Evolutionary conservation across 192 early-diverging fungal genomes (phyloP), one percentile per base, ranked within the genome.

Genomic region (Hyaloraphidium curvatum): DNA sequence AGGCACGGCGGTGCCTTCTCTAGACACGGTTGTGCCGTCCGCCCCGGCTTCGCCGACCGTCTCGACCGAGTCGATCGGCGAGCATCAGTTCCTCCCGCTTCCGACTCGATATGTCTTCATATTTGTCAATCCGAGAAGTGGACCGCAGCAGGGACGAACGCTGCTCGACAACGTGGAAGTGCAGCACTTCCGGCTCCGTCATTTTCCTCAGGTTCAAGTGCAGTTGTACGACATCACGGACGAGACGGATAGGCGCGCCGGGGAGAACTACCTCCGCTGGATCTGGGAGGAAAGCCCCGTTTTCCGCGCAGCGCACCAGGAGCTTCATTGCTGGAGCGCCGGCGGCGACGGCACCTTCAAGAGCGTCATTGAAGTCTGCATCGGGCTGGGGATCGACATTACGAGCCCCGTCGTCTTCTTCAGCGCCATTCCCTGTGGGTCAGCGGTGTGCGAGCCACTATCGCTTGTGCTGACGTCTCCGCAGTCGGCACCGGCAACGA

Each of bases 271-370:
- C 55, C 67, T 84, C 40, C 64, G 67, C 51, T 64, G 69, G 58
- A 59, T 78, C 68, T 71, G 55, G 39, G 59, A 50, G 66, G 65
- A 22, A 66, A 71, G 62, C 60, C 26, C 21, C 28, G 11, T 2
- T n/a, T 59, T 39, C 43, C 58, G 19, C 23, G 39, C 62, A 14
- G 31, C 40, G 16, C 58, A 25, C 23, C 57, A 31, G 59, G 69
- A 80, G 58, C 61, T 84, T 51, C 82, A 84, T 61, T 75, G 79
- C 17, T 84, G 82, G 82, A 76, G 73, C 52, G 82, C 80, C 0
- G 82, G 82, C 25, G 82, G 82, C 22, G 82, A 84, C 60, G 82
- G 82, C 22, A 84, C 82, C 0, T 75, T 84, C 27, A 81, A 79
- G 68, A 67, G 74, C 3, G 80, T 81, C 1, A 61, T 82, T 31